phyloP scores from a whole-genome alignment of 2,329 filamentous ascomycete genomes.

The Trichophyton mentagrophytes region DNA sequence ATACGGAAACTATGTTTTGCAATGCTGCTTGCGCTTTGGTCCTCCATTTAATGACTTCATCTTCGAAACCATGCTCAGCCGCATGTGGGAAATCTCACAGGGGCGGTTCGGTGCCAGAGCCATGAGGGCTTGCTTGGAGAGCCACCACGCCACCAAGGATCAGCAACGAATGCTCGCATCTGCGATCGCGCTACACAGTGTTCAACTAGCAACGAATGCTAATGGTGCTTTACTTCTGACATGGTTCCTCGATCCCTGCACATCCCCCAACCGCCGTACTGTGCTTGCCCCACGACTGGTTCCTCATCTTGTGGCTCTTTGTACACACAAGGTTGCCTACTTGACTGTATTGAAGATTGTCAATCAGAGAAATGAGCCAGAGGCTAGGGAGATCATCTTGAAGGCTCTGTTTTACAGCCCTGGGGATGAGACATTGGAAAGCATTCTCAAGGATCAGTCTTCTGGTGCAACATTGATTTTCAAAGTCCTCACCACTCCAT shows the following conservation, averaged over 20 bases:
- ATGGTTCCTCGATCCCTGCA: conserved; percentile 98
- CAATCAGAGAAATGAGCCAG: conserved; percentile 89
- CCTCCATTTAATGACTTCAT: conserved; percentile 88
- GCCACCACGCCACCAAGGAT: conserved; percentile 85
- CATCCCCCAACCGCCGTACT: conserved; percentile 78
- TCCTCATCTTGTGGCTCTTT: conserved; percentile 84
- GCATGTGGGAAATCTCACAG: conserved; percentile 86
- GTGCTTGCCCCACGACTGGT: conserved; percentile 86
- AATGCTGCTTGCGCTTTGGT: conserved; percentile 88
- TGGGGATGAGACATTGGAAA: conserved; percentile 74
- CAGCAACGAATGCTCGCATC: conserved; percentile 92
- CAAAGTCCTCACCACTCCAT: conserved; percentile 94
- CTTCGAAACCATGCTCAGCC: conserved; percentile 90
- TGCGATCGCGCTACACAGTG: conserved; percentile 89
- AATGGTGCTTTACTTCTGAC: conserved; percentile 89
- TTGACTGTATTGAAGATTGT: conserved; percentile 95
- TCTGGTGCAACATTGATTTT: conserved; percentile 95
- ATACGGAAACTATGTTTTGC: conserved; percentile 95
- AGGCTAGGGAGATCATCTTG: conserved; percentile 79
- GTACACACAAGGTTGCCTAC: conserved; percentile 97
- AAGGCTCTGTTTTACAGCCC: conserved; percentile 85
- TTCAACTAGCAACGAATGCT: conserved; percentile 88
- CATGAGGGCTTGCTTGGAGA: conserved; percentile 93
- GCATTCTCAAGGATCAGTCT: conserved; percentile 78
- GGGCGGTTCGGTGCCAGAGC: conserved; percentile 89